Percentiles rank a stretch among this genome's conserved stretches.
These are phyloP conservation scores for Ceriops zippeliana DNA, from an alignment of 345 rosid genomes.

Conservation along the genomic window DNA sequence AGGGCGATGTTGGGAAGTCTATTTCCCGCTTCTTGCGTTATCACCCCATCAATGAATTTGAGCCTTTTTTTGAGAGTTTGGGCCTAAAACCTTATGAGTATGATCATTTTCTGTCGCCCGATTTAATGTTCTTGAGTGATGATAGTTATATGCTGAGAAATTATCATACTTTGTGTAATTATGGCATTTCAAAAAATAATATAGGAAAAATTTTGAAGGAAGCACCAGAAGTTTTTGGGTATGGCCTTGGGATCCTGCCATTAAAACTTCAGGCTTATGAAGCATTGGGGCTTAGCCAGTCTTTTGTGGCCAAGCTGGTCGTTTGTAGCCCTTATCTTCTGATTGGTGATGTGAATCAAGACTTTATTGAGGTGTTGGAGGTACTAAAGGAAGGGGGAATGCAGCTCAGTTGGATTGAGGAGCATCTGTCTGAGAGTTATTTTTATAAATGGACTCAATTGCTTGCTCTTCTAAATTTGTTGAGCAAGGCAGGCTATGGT, in stretches of 20 bases:
- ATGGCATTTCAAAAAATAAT: constrained; percentile 55
- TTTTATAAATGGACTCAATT: constrained; percentile 59
- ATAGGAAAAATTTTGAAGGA: constrained; percentile 57
- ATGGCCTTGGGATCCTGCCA: constrained; percentile 43
- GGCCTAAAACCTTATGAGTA: constrained; percentile 56
- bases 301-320: constrained; percentile 40
- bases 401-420: constrained; percentile 49
- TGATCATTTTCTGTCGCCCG: constrained; percentile 37
- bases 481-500: constrained; percentile 33
- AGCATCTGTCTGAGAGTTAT: constrained; percentile 30
- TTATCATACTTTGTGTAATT: constrained; percentile 52
- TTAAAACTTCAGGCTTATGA: constrained; percentile 55
- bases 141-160: constrained; percentile 54
- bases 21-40: constrained; percentile 53
- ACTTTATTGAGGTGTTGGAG: constrained; percentile 46
- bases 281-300: constrained; percentile 49
- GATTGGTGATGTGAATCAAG: constrained; percentile 43
- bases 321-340: constrained; percentile 50
- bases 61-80: constrained; percentile 77
- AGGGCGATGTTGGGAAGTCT: constrained; percentile 33
- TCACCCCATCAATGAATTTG: constrained; percentile 81
- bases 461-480: constrained; percentile 36
- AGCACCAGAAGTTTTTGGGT: constrained; percentile 49
- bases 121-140: constrained; percentile 57
- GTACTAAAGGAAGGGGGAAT: constrained; percentile 43